These are phyloP conservation scores for Eimeria praecox DNA, from an alignment of 169 alveolate species.

Conservation along the genomic window DNA sequence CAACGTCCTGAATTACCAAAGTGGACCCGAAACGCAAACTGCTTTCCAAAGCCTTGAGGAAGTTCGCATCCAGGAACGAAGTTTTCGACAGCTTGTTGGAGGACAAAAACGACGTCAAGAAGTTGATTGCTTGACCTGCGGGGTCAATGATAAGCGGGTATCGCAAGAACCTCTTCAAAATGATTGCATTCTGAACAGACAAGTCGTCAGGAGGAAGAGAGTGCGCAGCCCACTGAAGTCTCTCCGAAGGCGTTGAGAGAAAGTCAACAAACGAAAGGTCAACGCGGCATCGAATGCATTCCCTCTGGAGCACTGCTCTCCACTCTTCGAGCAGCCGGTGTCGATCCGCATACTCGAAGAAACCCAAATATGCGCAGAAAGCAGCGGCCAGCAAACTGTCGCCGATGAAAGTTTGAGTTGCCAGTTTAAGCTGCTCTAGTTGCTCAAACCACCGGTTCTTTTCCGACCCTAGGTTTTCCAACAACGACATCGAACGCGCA, in stretches of 20 bases:
- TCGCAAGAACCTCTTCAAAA: constrained; percentile 92
- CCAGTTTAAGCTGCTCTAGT: constrained; percentile 70
- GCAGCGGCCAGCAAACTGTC: constrained; percentile 97
- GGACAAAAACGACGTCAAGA: constrained; percentile 89
- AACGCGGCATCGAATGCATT: constrained; percentile 84
- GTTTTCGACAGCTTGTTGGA: constrained; percentile 94
- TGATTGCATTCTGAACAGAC: constrained; percentile 98
- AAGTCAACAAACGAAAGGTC: constrained; percentile 96
- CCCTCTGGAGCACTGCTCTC: constrained; percentile 51
- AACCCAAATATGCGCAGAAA: constrained; percentile 96
- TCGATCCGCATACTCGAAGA: constrained; percentile 92
- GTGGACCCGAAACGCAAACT: constrained; percentile 98
- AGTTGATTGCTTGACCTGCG: constrained; percentile 95
- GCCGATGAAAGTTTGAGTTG: constrained; percentile 92
- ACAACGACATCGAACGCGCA: constrained; percentile 88
- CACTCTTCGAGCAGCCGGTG: constrained; percentile 78
- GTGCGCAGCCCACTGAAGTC: constrained; percentile 95
- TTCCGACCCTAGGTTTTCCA: constrained; percentile 84
- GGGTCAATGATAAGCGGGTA: constrained; percentile 98
- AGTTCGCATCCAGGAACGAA: constrained; percentile 91
- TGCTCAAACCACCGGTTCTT: constrained; percentile 83
- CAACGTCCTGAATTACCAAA: constrained; percentile 97
- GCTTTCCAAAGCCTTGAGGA: constrained; percentile 95
- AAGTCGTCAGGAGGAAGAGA: constrained; percentile 98
- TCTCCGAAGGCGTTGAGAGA: constrained; percentile 96